Base-by-base conservation (phyloP, 768 basidiomycete species). In the Pulveroboletus sp. region DNA sequence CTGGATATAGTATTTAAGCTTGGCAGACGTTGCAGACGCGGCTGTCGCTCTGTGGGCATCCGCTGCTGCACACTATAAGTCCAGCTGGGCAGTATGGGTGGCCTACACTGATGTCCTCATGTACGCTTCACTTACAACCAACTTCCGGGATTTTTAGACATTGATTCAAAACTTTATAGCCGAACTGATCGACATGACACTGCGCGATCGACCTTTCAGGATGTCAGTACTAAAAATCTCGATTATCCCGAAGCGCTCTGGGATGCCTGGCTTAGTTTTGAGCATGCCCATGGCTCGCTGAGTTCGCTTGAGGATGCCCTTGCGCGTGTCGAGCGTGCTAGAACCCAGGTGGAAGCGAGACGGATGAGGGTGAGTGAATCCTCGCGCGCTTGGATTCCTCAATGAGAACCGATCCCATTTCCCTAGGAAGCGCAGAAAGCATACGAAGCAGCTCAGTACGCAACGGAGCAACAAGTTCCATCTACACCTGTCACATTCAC, bases 201-300 rank as follows among this genome's bases (percentile, higher is more conserved):
- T 39, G 87, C 86, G 3, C 81, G 92, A 34, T 71, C 76, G 20
- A 70, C 81, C 7, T 95, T 90, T 64, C 68, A 72, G 35, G 81
- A 84, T 51, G 73, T 88, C 5, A 78, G 82, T 24, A 72, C 74
- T 37, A 87, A 86, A 63, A 80, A 85, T 43, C 59, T 98, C 32
- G 95, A 99, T 67, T 98, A 93, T 86, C 93, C 96, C 0, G 95
- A 99, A 67, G 87, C 85, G 10, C 72, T 98, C 8, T 95, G 90
- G 84, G 90, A 93, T 47, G 85, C 89, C 1, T 95, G 91, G 89
- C 61, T 85, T 16, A 70, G 76, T n/a, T 96, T 97, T 59, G 95
- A 97, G 64, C 81, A 90, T 55, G 70, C 87, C 4, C 76, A 93
- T 59, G 95, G 95, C 1, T 76, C 80, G 20, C 73, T 90, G 13